Percentiles rank a stretch among this genome's conserved stretches.
Evolutionary conservation across 2,329 filamentous ascomycete genomes (phyloP).

Genomic region (Xylaria arbuscula): DNA sequence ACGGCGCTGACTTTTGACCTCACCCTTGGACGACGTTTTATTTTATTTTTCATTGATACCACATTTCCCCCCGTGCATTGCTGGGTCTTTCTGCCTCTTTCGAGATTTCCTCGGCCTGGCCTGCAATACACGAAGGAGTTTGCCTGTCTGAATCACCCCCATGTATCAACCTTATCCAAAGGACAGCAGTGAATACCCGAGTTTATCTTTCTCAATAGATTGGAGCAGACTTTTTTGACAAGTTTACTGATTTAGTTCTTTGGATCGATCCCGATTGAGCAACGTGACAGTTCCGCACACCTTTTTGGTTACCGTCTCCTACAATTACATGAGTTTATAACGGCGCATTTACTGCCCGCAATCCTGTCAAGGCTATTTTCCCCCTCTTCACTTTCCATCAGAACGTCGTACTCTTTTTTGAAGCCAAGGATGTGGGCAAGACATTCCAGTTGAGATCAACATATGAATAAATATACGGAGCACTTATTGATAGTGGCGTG

Average conservation of each 20-base stretch:
- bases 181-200: constrained; percentile 28
- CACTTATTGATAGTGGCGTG: background rate
- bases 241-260: constrained; percentile 12
- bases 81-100: constrained; percentile 21
- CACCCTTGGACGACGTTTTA: constrained; percentile 19
- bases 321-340: constrained; percentile 4
- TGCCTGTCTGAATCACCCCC: constrained; percentile 7
- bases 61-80: constrained; percentile 25
- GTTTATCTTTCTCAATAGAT: constrained; percentile 21
- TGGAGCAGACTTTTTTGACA: constrained; percentile 18
- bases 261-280: constrained; percentile 3
- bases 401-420: background rate
- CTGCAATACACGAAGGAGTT: constrained; percentile 22
- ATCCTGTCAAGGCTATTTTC: background rate
- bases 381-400: constrained; percentile 1
- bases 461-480: constrained; percentile 9
- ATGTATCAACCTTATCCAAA: constrained; percentile 11
- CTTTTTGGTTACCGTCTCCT: constrained; percentile 15
- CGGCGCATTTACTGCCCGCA: constrained; percentile 5
- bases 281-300: constrained; percentile 7
- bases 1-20: constrained; percentile 23
- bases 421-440: background rate
- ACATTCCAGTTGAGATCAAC: constrained; percentile 16
- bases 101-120: constrained; percentile 9
- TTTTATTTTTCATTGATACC: constrained; percentile 35